Percentiles rank a stretch among this genome's conserved stretches.
Conservation (phyloP, 2,329 filamentous ascomycete species). For the Coniochaeta hoffmannii region DNA sequence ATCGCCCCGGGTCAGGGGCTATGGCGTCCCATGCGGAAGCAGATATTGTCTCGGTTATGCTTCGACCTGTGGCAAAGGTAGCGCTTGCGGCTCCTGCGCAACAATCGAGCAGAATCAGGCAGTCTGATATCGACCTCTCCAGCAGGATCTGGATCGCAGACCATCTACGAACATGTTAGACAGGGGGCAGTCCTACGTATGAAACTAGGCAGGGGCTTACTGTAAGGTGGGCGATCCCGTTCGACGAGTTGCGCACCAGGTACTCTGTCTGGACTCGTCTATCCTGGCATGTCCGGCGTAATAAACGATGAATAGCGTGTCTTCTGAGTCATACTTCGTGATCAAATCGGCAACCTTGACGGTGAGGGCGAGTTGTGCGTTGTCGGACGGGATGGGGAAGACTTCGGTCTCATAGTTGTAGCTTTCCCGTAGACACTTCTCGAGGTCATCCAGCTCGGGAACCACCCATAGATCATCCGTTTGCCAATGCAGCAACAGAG, state of each 20-base stretch:
- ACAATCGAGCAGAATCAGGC: slow-evolving; percentile 51
- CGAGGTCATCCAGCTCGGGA: slow-evolving; percentile 49
- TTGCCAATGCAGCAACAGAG: slow-evolving; percentile 49
- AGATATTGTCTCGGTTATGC: slow-evolving; percentile 55
- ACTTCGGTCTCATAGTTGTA: slow-evolving; percentile 51
- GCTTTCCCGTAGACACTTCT: slow-evolving; percentile 45
- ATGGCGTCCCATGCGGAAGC: slow-evolving; percentile 56
- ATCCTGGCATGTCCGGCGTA: slow-evolving; percentile 54
- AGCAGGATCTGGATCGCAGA: slow-evolving; percentile 53
- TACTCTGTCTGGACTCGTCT: slow-evolving; percentile 51
- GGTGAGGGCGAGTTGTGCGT: slow-evolving; percentile 51
- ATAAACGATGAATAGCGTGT: slow-evolving; percentile 51
- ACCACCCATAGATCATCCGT: slow-evolving; percentile 52
- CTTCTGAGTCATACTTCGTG: slow-evolving; percentile 46
- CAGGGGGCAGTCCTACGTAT: slow-evolving; percentile 1
- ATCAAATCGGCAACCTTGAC: slow-evolving; percentile 48
- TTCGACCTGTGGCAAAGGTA: slow-evolving; percentile 49
- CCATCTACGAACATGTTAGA: slow-evolving; percentile 30
- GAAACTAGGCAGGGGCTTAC: slow-evolving; percentile 23
- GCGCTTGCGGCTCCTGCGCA: slow-evolving; percentile 54
- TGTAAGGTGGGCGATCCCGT: slow-evolving; percentile 48
- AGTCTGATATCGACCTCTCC: slow-evolving; percentile 49
- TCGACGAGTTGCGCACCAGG: slow-evolving; percentile 50
- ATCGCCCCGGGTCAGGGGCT: slow-evolving; percentile 50
- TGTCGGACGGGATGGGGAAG: slow-evolving; percentile 51